A percentile compares a stretch with the other conserved stretches of the same genome.
These are phyloP conservation scores for Anisogramma anomala DNA, from an alignment of 2,329 filamentous ascomycete species.

Conservation along the genomic window DNA sequence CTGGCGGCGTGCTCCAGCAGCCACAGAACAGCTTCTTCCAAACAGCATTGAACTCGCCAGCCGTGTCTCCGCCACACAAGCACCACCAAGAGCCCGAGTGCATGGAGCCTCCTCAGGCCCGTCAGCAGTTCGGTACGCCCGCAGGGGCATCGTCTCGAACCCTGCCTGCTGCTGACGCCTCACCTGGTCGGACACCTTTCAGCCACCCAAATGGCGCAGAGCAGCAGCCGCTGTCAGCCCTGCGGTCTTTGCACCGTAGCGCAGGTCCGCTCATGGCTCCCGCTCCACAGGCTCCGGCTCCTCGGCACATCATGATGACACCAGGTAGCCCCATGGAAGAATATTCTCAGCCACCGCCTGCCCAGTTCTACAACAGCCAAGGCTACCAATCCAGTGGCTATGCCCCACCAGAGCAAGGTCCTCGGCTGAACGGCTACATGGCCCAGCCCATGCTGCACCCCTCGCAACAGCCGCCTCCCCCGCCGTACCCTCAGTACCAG, in stretches of 20 bases:
- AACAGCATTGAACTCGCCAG: slow-evolving; percentile 13
- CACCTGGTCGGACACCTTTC: slow-evolving; percentile 13
- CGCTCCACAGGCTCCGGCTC: background rate
- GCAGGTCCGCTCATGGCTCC: slow-evolving; percentile 10
- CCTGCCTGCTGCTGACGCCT: slow-evolving; percentile 1
- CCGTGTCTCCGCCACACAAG: slow-evolving; percentile 3
- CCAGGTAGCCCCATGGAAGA: slow-evolving; percentile 3
- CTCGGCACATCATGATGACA: background rate
- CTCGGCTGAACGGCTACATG: slow-evolving; percentile 9
- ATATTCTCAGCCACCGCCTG: slow-evolving; percentile 5
- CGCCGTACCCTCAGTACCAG: slow-evolving; percentile 8
- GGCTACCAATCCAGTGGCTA: slow-evolving; percentile 10
- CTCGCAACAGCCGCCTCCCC: slow-evolving; percentile 7
- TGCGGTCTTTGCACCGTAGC: slow-evolving; percentile 10
- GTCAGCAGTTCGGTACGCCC: slow-evolving; percentile 3
- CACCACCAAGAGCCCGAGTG: slow-evolving; percentile 3
- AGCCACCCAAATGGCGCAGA: slow-evolving; percentile 11
- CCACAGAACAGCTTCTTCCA: slow-evolving; percentile 13
- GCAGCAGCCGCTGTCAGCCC: slow-evolving; percentile 3
- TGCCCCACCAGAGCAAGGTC: slow-evolving; percentile 11
- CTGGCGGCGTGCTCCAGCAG: slow-evolving; percentile 5
- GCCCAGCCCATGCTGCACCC: slow-evolving; percentile 9
- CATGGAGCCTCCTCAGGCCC: slow-evolving; percentile 6
- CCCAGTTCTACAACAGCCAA: slow-evolving; percentile 9
- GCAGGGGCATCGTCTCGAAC: slow-evolving; percentile 1